Conservation (phyloP, 306 rosid genomes). For the Lupinus albus region DNA sequence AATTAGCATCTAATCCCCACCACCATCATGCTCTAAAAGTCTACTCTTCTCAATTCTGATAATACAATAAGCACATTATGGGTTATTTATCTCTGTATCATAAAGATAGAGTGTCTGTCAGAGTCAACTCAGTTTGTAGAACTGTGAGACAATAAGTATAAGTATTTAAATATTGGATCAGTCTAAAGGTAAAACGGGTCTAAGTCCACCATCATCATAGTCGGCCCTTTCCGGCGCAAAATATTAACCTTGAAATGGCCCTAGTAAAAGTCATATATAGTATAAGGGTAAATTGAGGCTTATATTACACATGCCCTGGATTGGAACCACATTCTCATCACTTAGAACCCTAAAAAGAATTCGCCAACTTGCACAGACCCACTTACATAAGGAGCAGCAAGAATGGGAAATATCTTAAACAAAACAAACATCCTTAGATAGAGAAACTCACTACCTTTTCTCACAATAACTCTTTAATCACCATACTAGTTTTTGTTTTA, state of each 20-base stretch:
- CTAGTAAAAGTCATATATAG: background rate
- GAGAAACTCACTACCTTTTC: background rate
- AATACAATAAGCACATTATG: conserved; percentile 8
- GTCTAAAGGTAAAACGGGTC: too few relatives aligned
- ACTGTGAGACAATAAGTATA: too few relatives aligned
- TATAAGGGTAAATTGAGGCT: conserved; percentile 6
- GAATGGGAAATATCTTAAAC: conserved; percentile 27
- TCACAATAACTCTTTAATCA: background rate
- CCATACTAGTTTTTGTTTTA: background rate
- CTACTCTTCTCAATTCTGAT: conserved; percentile 43
- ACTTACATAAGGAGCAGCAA: conserved; percentile 54
- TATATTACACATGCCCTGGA: background rate
- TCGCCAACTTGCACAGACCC: conserved; percentile 57
- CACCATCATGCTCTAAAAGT: conserved; percentile 49
- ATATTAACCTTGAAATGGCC: conserved; percentile 27
- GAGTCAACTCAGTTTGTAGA: too few relatives aligned
- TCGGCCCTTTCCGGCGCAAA: too few relatives aligned
- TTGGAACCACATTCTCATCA: background rate
- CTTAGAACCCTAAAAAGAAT: conserved; percentile 36
- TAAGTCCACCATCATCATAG: too few relatives aligned
- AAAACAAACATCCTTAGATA: conserved; percentile 30
- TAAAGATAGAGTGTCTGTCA: too few relatives aligned
- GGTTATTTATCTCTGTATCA: too few relatives aligned
- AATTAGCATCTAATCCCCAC: conserved; percentile 72
- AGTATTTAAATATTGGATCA: too few relatives aligned